Base-by-base conservation (phyloP, 164 flowering plant species). In the Malania oleifera region DNA sequence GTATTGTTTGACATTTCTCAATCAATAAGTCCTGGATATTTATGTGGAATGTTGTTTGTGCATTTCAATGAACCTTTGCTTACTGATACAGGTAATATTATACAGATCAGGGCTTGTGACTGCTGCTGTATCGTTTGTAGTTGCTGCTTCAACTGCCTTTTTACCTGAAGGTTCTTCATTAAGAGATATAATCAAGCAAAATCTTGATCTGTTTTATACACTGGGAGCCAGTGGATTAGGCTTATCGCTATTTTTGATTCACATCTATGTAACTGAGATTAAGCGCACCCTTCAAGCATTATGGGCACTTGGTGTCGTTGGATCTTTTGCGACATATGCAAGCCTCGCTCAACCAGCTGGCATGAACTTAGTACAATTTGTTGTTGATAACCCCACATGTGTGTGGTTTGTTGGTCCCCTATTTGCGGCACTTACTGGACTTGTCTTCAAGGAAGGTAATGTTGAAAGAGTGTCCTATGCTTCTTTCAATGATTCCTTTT, bases 401-500 rank as follows among this genome's bases (percentile, higher is more conserved):
- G 80, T 87, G 24, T 92, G 98, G 98, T 74, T 92, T 68, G 81
- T 92, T 62, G 98, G 98, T 41, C 96, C 98, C 41, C 80, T 89
- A 57, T 92, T 89, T 71, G 98, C 95, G 1, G 81, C 98, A 37
- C 66, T 92, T 48, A 89, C 98, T 0, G 98, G 98, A 27, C 93
- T 92, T 11, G 98, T 92, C 44, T 89, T 92, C 77, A 92, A 92
- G 69, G 98, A 92, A 87, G 98, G 98, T 89, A 75, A 63, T 23
- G 14, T 20, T 46, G 26, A 46, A n/a, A n/a, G n/a, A n/a, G n/a
- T n/a, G n/a, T n/a, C n/a, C n/a, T n/a, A n/a, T n/a, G n/a, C n/a
- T n/a, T n/a, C n/a, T n/a, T n/a, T n/a, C n/a, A n/a, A n/a, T n/a
- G n/a, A n/a, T n/a, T n/a, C n/a, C n/a, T n/a, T n/a, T n/a, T n/a